Base-by-base conservation (phyloP, 2,329 filamentous ascomycete genomes). In the Penicillium brasilianum region DNA sequence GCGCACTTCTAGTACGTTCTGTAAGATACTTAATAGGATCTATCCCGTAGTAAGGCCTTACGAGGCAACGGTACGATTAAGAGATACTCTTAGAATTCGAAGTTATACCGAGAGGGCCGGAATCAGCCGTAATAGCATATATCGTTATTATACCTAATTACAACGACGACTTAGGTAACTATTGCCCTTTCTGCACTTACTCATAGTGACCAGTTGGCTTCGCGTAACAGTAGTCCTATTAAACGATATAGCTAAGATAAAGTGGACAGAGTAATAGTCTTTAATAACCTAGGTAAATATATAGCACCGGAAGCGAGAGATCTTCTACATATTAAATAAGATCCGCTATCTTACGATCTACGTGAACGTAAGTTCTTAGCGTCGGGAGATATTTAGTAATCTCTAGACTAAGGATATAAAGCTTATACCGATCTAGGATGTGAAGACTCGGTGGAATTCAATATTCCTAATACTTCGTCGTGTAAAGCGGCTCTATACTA, bases 231-330 rank as follows among this genome's bases (percentile, higher is more conserved):
- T 28, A 7, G 39, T 34, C 32, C 61, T 39, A n/a, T 37, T 34
- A 16, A 63, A 63, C 25, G 25, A 63, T 0, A 43, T 9, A 14
- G 41, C 30, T 16, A 32, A 59, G 22, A 54, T 16, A 13, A 28
- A 59, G 51, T 58, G 10, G 20, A 56, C n/a, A 16, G 25, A 39
- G 25, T 6, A 32, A 13, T 3, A 28, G 14, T 28, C 13, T 10
- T 25, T 10, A 50, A 52, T 49, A 44, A 32, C 36, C 9, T 3
- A 22, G 30, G n/a, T 9, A 13, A 51, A 63, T 20, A 13, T 10
- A 32, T 11, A 50, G 25, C 20, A 56, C 22, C 20, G 28, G 30
- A 10, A 43, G 46, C 20, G 32, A 36, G 49, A 51, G 32, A 51
- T 51, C 16, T 36, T 20, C 10, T 50, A 36, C 13, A 50, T 14